A percentile compares a stretch with the other conserved stretches of the same genome.
These are phyloP conservation scores for Nicotiana attenuata DNA, from an alignment of 257 asterid species.

Conservation along the genomic window DNA sequence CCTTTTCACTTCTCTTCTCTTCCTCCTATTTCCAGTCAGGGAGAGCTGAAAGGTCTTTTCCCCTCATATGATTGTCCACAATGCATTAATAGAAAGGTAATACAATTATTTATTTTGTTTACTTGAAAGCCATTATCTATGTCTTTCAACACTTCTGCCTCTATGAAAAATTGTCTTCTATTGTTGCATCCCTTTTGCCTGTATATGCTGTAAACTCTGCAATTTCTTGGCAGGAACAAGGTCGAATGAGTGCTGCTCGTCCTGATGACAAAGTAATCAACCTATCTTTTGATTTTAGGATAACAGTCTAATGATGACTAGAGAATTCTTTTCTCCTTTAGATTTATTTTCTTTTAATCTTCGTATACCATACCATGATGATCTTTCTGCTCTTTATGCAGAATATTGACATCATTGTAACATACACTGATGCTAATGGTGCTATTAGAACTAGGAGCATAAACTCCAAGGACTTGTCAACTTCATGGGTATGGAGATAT, in stretches of 20 bases:
- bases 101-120: neutral
- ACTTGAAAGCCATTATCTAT: neutral
- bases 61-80: constrained; percentile 47
- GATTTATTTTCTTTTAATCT: neutral
- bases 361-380: neutral
- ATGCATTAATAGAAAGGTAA: constrained; percentile 43
- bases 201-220: constrained; percentile 15
- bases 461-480: constrained; percentile 65
- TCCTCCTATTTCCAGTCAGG: constrained; percentile 29
- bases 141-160: constrained; percentile 7
- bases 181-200: constrained; percentile 11
- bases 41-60: constrained; percentile 27
- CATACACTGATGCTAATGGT: constrained; percentile 77
- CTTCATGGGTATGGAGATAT: constrained; percentile 88
- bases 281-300: constrained; percentile 14
- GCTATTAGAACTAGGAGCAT: constrained; percentile 56
- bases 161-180: neutral
- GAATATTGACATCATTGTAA: constrained; percentile 75
- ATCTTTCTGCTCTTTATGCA: constrained; percentile 37
- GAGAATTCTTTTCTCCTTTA: neutral
- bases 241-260: constrained; percentile 36
- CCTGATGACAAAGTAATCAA: constrained; percentile 56
- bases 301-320: constrained; percentile 8
- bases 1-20: neutral
- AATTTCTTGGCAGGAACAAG: constrained; percentile 49